Base-by-base conservation (phyloP, 2,329 filamentous ascomycete genomes). In the Colletotrichum spaethianum region DNA sequence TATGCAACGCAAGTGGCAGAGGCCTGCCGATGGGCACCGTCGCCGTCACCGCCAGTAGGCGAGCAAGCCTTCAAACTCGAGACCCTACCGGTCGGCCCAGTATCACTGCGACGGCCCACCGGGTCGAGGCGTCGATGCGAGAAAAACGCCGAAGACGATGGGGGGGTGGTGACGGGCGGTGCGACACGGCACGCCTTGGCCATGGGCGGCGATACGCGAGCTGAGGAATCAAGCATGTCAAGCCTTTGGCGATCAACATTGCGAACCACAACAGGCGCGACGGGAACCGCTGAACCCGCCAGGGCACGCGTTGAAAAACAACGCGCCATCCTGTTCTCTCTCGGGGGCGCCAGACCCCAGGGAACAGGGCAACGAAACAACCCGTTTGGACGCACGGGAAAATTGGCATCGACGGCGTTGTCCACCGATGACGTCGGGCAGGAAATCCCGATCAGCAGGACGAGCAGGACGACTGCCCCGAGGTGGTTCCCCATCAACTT, bases 401-500 rank as follows among this genome's bases (percentile, higher is more conserved):
- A 3, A 66, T 66, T 66, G 33, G 63, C 53, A 60, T 66, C 63
- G 63, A 42, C 63, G 48, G 46, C 23, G 36, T 48, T 48, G 42
- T 20, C 69, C 59, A 63, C 59, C 33, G 33, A 69, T 72, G 70
- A 72, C 70, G 70, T 70, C 46, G 65, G 23, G 38, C n/a, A 44
- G 46, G 52, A 62, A 62, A 57, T 62, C 63, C 44, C 9, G 48
- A 63, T 68, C 68, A 57, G 65, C 69, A 57, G n/a, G 36, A 14
- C n/a, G 48, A 7, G 28, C 16, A 53, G 23, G 52, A 33, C 26
- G 48, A 26, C 33, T 18, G 53, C n/a, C 8, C 55, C 7, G 36
- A 38, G n/a, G 65, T 55, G 38, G 14, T 59, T 69, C 70, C 46
- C 70, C 65, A 64, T 72, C 65, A 72, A 72, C 70, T 55, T 72